phyloP scores from a whole-genome alignment of 202 grass and related monocot species.

The Zoysia matrella region DNA sequence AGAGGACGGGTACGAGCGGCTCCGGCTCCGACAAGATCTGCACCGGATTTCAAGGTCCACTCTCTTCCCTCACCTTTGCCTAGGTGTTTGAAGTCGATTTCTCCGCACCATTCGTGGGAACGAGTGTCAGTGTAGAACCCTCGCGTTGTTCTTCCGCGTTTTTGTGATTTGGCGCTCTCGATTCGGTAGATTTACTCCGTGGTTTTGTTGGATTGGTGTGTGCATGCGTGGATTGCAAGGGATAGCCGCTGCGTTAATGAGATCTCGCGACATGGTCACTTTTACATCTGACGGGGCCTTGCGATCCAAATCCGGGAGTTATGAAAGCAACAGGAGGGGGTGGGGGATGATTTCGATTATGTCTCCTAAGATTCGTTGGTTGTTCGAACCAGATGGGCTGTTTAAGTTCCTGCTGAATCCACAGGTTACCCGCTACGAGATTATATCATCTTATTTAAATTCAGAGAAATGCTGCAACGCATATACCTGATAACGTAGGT shows the following conservation, averaged over 20 bases:
- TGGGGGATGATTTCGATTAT: no score
- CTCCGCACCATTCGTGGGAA: neutral
- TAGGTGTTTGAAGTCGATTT: neutral
- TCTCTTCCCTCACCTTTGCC: neutral
- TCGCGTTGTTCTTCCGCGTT: neutral
- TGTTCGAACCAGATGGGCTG: no score
- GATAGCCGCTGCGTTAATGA: neutral
- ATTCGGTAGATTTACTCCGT: conserved; percentile 11
- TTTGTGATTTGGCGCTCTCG: neutral
- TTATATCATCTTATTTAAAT: neutral
- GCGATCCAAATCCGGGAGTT: conserved; percentile 5
- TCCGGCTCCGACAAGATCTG: neutral
- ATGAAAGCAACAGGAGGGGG: no score
- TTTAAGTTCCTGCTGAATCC: no score
- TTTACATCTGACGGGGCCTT: conserved; percentile 11
- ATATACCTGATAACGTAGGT: neutral
- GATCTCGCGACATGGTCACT: conserved; percentile 16
- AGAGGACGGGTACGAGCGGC: neutral
- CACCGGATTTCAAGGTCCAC: neutral
- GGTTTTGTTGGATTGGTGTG: neutral
- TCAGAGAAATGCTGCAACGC: neutral
- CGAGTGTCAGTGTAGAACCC: neutral
- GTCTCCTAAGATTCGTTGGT: no score
- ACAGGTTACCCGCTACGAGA: no score
- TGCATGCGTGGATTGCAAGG: neutral